Evolutionary conservation across 768 basidiomycete species (phyloP).

Genomic region (Trametes gibbosa): DNA sequence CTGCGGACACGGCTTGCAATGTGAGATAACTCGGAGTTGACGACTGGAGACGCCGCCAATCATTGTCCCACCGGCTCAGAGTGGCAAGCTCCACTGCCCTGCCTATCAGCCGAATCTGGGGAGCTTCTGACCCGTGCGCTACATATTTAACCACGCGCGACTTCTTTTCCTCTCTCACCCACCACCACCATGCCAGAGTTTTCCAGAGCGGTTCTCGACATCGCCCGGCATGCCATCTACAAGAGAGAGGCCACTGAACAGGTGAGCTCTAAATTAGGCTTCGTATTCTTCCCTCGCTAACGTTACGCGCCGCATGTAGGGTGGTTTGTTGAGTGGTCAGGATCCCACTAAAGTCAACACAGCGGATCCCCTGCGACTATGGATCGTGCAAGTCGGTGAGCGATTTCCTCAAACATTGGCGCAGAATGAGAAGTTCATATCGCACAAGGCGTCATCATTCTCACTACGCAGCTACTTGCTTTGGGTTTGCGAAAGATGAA

Average conservation of each 20-base stretch:
- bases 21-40: not conserved
- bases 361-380: constrained; percentile 68
- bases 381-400: constrained; percentile 79
- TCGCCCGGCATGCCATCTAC: constrained; percentile 1
- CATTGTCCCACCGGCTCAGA: not conserved
- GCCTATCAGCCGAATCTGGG: constrained; percentile 12
- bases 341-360: constrained; percentile 68
- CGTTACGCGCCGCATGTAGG: constrained; percentile 37
- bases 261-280: not conserved
- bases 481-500: constrained; percentile 67
- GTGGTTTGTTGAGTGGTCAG: constrained; percentile 71
- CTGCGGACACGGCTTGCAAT: not conserved
- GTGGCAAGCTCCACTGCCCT: not conserved
- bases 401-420: not conserved
- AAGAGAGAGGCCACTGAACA: constrained; percentile 11
- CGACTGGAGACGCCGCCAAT: not conserved
- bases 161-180: not conserved
- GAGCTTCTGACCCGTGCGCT: not conserved
- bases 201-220: constrained; percentile 8
- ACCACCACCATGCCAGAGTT: constrained; percentile 10
- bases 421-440: not conserved
- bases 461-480: constrained; percentile 73
- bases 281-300: not conserved
- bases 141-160: not conserved
- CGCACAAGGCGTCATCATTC: constrained; percentile 74